These are phyloP conservation scores for Erigeron philadelphicus DNA, from an alignment of 140 eudicot genomes.

Conservation along the genomic window DNA sequence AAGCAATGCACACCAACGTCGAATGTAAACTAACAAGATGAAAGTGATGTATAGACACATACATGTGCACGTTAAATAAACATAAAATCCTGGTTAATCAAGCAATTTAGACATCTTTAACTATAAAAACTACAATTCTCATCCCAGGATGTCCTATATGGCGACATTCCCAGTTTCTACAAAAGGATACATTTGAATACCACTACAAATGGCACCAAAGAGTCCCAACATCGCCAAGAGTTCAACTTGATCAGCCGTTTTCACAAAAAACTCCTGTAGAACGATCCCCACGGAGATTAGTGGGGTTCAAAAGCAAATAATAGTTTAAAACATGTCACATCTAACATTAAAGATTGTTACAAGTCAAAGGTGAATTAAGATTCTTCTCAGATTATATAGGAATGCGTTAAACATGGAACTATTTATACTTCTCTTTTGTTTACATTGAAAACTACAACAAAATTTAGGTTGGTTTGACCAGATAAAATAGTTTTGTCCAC, in stretches of 20 bases:
- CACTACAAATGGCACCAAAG: conserved; percentile 88
- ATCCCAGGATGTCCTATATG: background rate
- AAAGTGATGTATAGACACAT: background rate
- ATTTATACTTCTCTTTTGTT: background rate
- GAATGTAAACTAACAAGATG: conserved; percentile 5
- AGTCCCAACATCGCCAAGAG: conserved; percentile 89
- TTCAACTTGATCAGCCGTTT: conserved; percentile 72
- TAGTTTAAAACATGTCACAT: background rate
- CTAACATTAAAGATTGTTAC: background rate
- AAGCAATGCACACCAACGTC: background rate
- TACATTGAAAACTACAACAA: background rate
- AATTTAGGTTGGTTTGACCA: background rate
- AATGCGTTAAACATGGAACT: background rate
- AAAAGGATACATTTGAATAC: conserved; percentile 78
- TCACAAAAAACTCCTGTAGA: conserved; percentile 73
- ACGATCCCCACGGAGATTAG: background rate
- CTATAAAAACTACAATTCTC: too few species aligned
- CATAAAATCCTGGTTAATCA: too few species aligned
- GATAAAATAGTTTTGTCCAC: background rate
- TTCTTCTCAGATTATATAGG: background rate
- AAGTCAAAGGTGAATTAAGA: background rate
- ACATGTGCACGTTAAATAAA: too few species aligned
- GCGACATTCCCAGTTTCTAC: background rate
- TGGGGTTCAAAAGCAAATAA: background rate
- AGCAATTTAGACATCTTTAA: too few species aligned